Conservation (phyloP, 2,329 filamentous ascomycete species). For the Acephala macrosclerotiorum region DNA sequence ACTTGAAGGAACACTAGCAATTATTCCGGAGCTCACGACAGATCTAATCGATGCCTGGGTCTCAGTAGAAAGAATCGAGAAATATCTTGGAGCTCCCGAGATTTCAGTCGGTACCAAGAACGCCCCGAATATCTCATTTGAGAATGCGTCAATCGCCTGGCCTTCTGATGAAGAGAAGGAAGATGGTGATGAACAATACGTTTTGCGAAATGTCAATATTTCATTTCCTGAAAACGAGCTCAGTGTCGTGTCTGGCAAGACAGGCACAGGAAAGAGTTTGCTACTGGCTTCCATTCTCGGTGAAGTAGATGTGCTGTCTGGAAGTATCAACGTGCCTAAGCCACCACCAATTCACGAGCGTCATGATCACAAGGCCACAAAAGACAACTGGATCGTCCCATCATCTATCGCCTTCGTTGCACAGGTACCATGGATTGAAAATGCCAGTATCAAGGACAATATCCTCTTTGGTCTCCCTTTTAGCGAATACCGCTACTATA, state of each 20-base stretch:
- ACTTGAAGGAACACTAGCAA: conserved; percentile 74
- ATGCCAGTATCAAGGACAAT: conserved; percentile 79
- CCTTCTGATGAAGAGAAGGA: conserved; percentile 70
- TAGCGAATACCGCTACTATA: conserved; percentile 72
- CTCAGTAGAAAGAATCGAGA: conserved; percentile 74
- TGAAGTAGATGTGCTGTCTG: conserved; percentile 73
- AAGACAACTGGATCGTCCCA: conserved; percentile 71
- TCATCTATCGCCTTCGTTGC: conserved; percentile 70
- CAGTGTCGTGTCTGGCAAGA: conserved; percentile 78
- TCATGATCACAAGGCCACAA: conserved; percentile 67
- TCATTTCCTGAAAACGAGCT: conserved; percentile 73
- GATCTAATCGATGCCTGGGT: conserved; percentile 73
- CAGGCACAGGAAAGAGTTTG: conserved; percentile 80
- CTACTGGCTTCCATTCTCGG: conserved; percentile 77
- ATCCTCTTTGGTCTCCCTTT: conserved; percentile 79
- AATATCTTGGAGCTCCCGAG: conserved; percentile 73
- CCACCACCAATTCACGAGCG: conserved; percentile 60
- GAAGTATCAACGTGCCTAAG: conserved; percentile 63
- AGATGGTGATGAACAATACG: conserved; percentile 66
- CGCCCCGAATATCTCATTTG: conserved; percentile 68
- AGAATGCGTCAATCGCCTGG: conserved; percentile 76
- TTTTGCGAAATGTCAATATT: conserved; percentile 69
- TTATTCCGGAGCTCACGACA: conserved; percentile 77
- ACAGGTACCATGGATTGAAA: conserved; percentile 87
- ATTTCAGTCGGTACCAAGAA: conserved; percentile 60